Base-by-base conservation (phyloP, 768 basidiomycete species). In the Asterophora parasitica region DNA sequence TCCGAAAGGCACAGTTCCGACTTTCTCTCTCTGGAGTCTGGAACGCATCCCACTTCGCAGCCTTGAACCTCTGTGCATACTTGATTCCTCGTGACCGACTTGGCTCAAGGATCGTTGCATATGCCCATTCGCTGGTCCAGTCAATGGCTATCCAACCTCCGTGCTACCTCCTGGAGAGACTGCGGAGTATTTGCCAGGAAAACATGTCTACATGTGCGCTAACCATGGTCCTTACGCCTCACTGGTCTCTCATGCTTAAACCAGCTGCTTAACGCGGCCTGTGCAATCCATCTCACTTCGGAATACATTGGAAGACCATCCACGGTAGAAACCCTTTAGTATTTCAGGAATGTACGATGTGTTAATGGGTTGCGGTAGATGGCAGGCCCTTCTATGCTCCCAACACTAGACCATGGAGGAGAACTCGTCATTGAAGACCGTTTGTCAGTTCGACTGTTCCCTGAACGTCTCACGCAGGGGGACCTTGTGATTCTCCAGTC, bases 321-420 rank as follows among this genome's bases (percentile, higher is more conserved):
- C 34, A 53, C 69, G 38, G 85, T 86, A 23, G 56, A 40, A 70
- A 60, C 37, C 41, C 26, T 17, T 51, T 20, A 48, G 37, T n/a
- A 13, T 26, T 39, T 50, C 55, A 7, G 28, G 16, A 7, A 26
- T 19, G 13, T 33, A 37, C 34, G 30, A 11, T 42, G 23, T 23
- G 42, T 34, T 53, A 43, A 50, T 10, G 20, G 52, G 27, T 37
- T 16, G 43, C 20, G 12, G 8, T 52, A 90, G 88, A 83, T 82
- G 65, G 46, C 65, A 40, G 88, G 88, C 6, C 82, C 83, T 7
- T 91, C 89, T 35, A 91, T 91, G 88, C 72, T 89, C 20, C 88
- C 88, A 5, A 91, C 87, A 1, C 71, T 91, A 41, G 77, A 72
- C 42, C 62, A 63, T 23, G 61, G 62, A 0, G 84, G 82, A 5